Conservation (phyloP, 2,329 filamentous ascomycete genomes). For the Fusarium sp. region DNA sequence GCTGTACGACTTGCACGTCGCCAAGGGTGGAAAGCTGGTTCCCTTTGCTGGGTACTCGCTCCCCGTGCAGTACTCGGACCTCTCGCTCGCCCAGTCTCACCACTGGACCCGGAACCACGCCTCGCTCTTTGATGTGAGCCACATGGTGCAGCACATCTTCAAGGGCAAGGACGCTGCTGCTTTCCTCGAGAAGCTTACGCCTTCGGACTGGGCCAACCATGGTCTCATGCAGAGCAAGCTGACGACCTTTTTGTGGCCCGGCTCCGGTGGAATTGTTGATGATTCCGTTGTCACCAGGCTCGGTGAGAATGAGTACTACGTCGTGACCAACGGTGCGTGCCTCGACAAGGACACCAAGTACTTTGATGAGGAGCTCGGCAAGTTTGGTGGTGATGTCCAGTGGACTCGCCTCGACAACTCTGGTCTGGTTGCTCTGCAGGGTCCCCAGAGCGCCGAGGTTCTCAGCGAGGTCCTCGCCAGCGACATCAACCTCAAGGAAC, state of each 20-base stretch:
- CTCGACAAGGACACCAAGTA: slow-evolving; percentile 89
- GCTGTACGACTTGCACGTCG: slow-evolving; percentile 82
- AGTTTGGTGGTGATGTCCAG: slow-evolving; percentile 65
- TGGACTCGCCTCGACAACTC: slow-evolving; percentile 79
- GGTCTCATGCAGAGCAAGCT: slow-evolving; percentile 79
- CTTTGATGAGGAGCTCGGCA: slow-evolving; percentile 75
- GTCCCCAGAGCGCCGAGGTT: slow-evolving; percentile 79
- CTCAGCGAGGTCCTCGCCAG: slow-evolving; percentile 72
- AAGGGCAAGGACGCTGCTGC: slow-evolving; percentile 82
- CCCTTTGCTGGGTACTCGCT: slow-evolving; percentile 95
- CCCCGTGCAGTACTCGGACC: slow-evolving; percentile 87
- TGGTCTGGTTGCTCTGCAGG: slow-evolving; percentile 90
- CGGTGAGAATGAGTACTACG: slow-evolving; percentile 81
- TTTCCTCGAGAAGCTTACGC: slow-evolving; percentile 88
- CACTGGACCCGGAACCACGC: slow-evolving; percentile 88
- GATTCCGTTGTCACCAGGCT: slow-evolving; percentile 91
- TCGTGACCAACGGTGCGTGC: slow-evolving; percentile 95
- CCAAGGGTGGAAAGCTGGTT: slow-evolving; percentile 90
- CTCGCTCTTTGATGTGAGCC: slow-evolving; percentile 94
- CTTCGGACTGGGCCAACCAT: slow-evolving; percentile 76
- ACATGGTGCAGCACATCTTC: slow-evolving; percentile 95
- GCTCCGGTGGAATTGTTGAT: slow-evolving; percentile 91
- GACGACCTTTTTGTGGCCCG: slow-evolving; percentile 83
- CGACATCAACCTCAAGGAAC: slow-evolving; percentile 68
- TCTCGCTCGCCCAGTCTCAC: slow-evolving; percentile 86